Base-by-base conservation (phyloP, 2,329 filamentous ascomycete genomes). In the Blumeriella jaapii region DNA sequence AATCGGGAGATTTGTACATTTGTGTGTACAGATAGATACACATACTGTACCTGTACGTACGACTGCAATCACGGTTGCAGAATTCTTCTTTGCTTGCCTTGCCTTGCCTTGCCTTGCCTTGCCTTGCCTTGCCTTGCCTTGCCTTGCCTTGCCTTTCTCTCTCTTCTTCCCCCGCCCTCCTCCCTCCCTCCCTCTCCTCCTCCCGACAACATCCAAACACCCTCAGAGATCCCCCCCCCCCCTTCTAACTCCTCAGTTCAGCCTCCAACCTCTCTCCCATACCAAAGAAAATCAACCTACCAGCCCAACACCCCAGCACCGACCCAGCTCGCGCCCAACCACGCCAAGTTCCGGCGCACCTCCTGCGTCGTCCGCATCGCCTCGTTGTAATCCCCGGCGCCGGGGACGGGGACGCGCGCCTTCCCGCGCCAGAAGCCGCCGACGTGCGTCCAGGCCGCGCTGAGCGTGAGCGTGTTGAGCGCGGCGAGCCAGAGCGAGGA, bases 351-450 rank as follows among this genome's bases (percentile, higher is more conserved):
- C 24, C 48, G 29, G 19, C 38, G 39, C 4, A 48, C 33, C 34
- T 44, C 45, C 42, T 49, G 43, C 7, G 48, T 52, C 17, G 36
- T 41, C 12, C 29, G 24, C 11, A 45, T 43, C 0, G 47, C 49
- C 11, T 50, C 46, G 30, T 49, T 53, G 39, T 50, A 51, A 10
- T 43, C 39, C 15, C 43, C 42, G 3, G 40, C 36, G 4, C 44
- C 42, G 6, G 48, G 48, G 1, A 48, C 8, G 5, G 46, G 46
- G 1, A 50, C 19, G 24, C 45, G 45, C 7, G 44, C 34, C 33
- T 49, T 49, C 6, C 41, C 23, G 12, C 31, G 42, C 46, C 49
- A 50, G 27, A 49, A 49, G 11, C 24, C 34, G 3, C 45, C 44
- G 3, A 53, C 43, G 34, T 47, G 44, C 22, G 36, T 23, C 17